Conservation (phyloP, 2,329 filamentous ascomycete species). For the Coniochaeta ligniaria region DNA sequence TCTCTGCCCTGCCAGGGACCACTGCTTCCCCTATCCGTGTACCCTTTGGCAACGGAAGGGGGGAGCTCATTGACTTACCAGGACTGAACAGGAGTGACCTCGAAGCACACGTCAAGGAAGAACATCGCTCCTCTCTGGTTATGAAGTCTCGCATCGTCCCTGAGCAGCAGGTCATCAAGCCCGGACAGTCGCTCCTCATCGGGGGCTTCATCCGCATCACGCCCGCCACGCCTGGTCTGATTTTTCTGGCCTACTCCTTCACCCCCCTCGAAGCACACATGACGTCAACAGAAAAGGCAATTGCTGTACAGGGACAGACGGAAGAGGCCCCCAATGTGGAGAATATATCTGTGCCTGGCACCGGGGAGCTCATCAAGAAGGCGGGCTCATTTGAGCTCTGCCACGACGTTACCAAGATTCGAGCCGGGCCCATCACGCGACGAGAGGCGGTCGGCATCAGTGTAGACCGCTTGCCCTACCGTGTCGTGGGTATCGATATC, state of each 20-base stretch:
- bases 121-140: conserved; percentile 60
- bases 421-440: conserved; percentile 66
- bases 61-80: conserved; percentile 89
- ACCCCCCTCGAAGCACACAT: conserved; percentile 70
- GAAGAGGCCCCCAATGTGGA: conserved; percentile 49
- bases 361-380: conserved; percentile 50
- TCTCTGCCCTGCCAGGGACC: conserved; percentile 83
- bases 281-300: conserved; percentile 73
- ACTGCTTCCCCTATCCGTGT: conserved; percentile 93
- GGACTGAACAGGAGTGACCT: conserved; percentile 72
- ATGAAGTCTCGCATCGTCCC: conserved; percentile 74
- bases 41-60: conserved; percentile 77
- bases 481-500: conserved; percentile 73
- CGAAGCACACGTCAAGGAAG: conserved; percentile 60
- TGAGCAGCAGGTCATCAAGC: conserved; percentile 64
- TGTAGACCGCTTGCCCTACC: conserved; percentile 67
- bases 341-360: conserved; percentile 55
- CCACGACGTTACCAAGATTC: conserved; percentile 76
- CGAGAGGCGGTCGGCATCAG: conserved; percentile 55
- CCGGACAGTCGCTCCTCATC: conserved; percentile 73
- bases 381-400: conserved; percentile 71
- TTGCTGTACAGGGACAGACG: conserved; percentile 60
- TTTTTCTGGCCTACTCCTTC: conserved; percentile 81
- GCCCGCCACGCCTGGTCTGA: conserved; percentile 54
- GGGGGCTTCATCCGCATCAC: conserved; percentile 86